These are phyloP conservation scores for Cryptococcus neoformans DNA, from an alignment of 1,284 basidiomycete genomes.

Conservation along the genomic window DNA sequence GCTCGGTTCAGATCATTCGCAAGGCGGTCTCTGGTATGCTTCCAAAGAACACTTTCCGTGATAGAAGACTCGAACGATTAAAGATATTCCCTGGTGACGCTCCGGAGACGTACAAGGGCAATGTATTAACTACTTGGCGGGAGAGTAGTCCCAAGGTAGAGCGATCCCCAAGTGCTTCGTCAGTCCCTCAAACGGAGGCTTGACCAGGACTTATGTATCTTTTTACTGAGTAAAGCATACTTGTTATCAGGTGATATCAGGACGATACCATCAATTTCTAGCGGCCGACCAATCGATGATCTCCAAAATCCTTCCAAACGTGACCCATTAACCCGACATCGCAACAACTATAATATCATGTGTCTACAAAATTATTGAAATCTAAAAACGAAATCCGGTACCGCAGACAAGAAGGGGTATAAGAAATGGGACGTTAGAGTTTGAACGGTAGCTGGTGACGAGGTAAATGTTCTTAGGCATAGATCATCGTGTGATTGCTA, in stretches of 20 bases:
- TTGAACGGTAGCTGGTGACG: not conserved
- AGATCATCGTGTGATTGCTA: not conserved
- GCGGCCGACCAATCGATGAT: no score
- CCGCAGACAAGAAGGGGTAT: no score
- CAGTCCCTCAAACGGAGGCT: not conserved
- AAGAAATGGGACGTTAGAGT: not conserved
- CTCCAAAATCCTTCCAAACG: no score
- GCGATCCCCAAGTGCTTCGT: not conserved
- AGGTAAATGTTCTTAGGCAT: not conserved
- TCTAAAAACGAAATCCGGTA: no score
- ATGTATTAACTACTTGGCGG: conserved; percentile 40
- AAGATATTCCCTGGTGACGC: conserved; percentile 70
- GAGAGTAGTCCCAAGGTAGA: conserved; percentile 9
- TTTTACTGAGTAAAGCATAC: no score
- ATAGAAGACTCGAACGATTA: conserved; percentile 75
- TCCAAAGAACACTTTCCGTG: conserved; percentile 90
- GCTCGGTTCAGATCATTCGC: conserved; percentile 72
- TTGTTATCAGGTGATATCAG: no score
- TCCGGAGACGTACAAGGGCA: conserved; percentile 26
- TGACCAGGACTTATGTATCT: no score
- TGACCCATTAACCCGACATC: no score
- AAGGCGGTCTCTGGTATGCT: conserved; percentile 95
- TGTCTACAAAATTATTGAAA: no score
- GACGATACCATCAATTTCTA: no score
- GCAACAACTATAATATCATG: no score